Evolutionary conservation across 202 grass and related monocot species (phyloP).

Genomic region (Musa balbisiana): DNA sequence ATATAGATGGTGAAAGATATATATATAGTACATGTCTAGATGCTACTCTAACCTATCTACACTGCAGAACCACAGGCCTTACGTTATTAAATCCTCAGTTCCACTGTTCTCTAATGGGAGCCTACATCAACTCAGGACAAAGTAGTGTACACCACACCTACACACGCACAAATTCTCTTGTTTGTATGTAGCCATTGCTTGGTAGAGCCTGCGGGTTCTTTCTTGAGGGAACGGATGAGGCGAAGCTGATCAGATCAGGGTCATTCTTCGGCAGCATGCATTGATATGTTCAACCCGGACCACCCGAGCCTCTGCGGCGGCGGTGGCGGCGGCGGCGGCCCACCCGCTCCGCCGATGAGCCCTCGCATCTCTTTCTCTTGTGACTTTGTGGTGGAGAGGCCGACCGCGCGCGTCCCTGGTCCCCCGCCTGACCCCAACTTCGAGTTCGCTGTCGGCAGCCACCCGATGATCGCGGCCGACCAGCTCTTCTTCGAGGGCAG

Average conservation of each 20-base stretch:
- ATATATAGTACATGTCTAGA: not conserved
- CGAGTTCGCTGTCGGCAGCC: slow-evolving; percentile 81
- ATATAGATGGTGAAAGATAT: not conserved
- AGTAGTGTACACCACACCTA: no score
- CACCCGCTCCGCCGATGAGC: slow-evolving; percentile 43
- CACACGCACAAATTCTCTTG: no score
- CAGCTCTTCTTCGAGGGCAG: slow-evolving; percentile 89
- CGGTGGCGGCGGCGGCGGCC: not conserved
- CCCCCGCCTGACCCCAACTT: slow-evolving; percentile 60
- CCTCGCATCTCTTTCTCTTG: slow-evolving; percentile 91
- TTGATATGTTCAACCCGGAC: slow-evolving; percentile 45
- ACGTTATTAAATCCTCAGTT: no score
- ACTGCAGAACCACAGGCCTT: no score
- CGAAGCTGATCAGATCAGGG: not conserved
- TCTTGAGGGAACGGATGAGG: not conserved
- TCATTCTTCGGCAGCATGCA: no score
- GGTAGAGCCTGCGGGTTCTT: not conserved
- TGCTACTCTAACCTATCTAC: not conserved
- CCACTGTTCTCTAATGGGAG: no score
- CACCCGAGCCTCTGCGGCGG: slow-evolving; percentile 26
- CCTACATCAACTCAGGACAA: no score
- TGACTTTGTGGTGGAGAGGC: slow-evolving; percentile 75
- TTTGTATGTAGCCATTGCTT: not conserved
- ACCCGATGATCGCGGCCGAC: slow-evolving; percentile 84
- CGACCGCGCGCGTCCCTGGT: slow-evolving; percentile 23